Base-by-base conservation (phyloP, 1,284 basidiomycete genomes). In the Xerocomus amazonicus region DNA sequence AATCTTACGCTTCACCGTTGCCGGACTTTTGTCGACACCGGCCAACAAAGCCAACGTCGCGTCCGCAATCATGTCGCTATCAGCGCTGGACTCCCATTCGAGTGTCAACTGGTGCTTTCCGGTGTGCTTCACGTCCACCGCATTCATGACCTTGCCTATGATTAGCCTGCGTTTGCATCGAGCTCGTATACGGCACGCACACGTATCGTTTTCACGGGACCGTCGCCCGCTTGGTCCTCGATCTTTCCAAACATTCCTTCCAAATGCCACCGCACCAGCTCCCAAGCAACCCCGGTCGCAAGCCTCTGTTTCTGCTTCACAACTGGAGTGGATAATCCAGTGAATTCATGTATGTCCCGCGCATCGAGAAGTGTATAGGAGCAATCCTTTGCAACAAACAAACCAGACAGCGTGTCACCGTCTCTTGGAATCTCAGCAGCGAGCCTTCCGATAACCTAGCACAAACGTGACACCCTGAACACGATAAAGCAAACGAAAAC, bases 51-150 rank as follows among this genome's bases (percentile, higher is more conserved):
- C 93, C 31, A 98, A 69, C 3, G 92, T 90, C n/a, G 95, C 93
- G 69, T 99, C 97, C 4, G 96, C 96, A 43, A 99, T 91, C 94
- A 98, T 98, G 69, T 99, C 96, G 61, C 93, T 96, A 60, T 89
- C 90, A 9, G 90, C 87, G 58, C 88, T 90, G 12, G 94, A 93
- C 45, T 87, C 86, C 97, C 96, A 99, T 68, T 97, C 93, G 32
- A 99, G 73, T 29, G 83, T 86, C 41, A 94, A 70, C 62, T 95
- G 88, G 54, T 89, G 84, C 56, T 87, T 82, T 27, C 76, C 75
- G 1, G 83, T 84, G 47, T 85, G 83, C 63, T 94, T 94, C 50
- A 98, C 81, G 66, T 94, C 90, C 8, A 99, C 76, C 7, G 84
- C 87, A 36, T 89, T 81, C 95, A 99, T 97, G 19, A 98, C 82